phyloP scores from a whole-genome alignment of 371 early-diverging fungal species.

The Mortierella sp. region DNA sequence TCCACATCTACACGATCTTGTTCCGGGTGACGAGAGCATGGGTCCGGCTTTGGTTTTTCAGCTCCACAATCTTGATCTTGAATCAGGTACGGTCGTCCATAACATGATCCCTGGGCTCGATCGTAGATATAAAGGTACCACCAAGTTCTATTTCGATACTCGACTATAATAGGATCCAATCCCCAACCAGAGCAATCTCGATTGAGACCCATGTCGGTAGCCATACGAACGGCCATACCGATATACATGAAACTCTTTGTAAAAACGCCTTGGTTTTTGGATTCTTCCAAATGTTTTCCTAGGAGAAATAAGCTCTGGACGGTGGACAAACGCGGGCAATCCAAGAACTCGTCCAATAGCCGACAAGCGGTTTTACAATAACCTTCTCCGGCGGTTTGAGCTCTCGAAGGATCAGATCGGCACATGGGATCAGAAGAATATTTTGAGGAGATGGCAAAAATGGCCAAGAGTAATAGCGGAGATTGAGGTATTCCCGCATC shows the following conservation, averaged over 20 bases:
- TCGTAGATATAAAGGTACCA: constrained; percentile 18
- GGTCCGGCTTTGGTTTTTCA: constrained; percentile 13
- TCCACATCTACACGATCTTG: constrained; percentile 11
- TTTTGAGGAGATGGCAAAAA: constrained; percentile 13
- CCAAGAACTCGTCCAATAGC: constrained; percentile 13
- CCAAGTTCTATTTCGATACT: constrained; percentile 14
- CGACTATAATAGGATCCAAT: constrained; percentile 2
- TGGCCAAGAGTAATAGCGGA: constrained; percentile 3
- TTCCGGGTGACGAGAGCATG: constrained; percentile 1
- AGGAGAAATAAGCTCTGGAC: constrained; percentile 7
- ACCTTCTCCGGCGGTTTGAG: constrained; percentile 16
- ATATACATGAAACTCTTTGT: constrained; percentile 16
- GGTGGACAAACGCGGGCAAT: constrained; percentile 12
- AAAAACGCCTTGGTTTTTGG: constrained; percentile 9
- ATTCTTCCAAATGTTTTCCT: constrained; percentile 18
- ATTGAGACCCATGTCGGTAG: constrained; percentile 17
- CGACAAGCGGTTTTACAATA: constrained; percentile 18
- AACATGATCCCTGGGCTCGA: constrained; percentile 5
- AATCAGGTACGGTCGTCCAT: constrained; percentile 16
- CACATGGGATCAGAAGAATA: constrained; percentile 15
- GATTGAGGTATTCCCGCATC: constrained; percentile 17
- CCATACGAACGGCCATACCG: constrained; percentile 21
- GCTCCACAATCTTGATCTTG: constrained; percentile 22
- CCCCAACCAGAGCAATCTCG: constrained; percentile 20
- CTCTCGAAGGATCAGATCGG: constrained; percentile 13